phyloP scores from a whole-genome alignment of 2,329 filamentous ascomycete genomes.

The Rosellinia necatrix region DNA sequence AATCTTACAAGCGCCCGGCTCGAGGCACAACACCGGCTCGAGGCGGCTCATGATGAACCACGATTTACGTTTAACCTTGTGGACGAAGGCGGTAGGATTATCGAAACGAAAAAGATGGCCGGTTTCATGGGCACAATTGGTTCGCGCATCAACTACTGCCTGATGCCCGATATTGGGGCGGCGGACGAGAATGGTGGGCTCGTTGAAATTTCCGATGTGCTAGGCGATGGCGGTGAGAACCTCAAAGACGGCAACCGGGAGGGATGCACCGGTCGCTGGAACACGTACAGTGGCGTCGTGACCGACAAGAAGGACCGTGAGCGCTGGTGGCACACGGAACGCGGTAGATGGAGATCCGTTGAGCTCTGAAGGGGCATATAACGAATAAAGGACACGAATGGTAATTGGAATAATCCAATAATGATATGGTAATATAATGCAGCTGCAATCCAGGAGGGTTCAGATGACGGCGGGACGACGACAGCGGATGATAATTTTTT shows the following conservation, averaged over 20 bases:
- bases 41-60: conserved; percentile 58
- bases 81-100: conserved; percentile 55
- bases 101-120: conserved; percentile 60
- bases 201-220: conserved; percentile 56
- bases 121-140: conserved; percentile 65
- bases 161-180: conserved; percentile 62
- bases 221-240: conserved; percentile 54
- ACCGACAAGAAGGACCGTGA: conserved; percentile 54
- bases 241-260: conserved; percentile 40
- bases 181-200: conserved; percentile 62
- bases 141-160: conserved; percentile 63
- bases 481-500: conserved; percentile 5
- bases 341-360: conserved; percentile 48
- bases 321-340: conserved; percentile 56
- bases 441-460: neutral
- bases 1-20: conserved; percentile 59
- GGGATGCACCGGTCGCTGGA: conserved; percentile 55
- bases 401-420: neutral
- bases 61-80: conserved; percentile 63
- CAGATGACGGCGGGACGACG: neutral
- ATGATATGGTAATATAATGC: conserved; percentile 9
- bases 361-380: conserved; percentile 21
- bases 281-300: conserved; percentile 34
- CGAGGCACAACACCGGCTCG: conserved; percentile 68
- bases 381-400: neutral